Evolutionary conservation across 139 green algal species (phyloP), one percentile per base, ranked within the genome.

Genomic region (Chlamydomonas sp.): DNA sequence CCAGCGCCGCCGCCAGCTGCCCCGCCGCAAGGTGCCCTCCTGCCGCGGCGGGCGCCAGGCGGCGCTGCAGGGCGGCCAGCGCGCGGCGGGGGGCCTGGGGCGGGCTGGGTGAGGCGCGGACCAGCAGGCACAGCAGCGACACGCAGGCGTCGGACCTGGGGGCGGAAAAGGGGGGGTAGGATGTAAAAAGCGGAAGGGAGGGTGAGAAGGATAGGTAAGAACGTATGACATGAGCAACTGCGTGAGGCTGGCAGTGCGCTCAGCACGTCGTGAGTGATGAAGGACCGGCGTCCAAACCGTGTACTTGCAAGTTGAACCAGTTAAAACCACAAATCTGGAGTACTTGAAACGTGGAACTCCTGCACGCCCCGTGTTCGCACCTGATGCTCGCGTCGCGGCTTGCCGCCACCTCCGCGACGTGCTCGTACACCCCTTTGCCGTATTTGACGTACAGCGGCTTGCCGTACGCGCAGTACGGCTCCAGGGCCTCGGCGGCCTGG

Each of bases 381-480:
- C 80, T 67, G 4, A 85, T 49, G 59, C 3, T 17, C 5, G 4
- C 66, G 49, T 77, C 80, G 2, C 59, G 68, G 2, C 31, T 2
- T n/a, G 10, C 20, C 12, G 60, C 82, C 8, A 58, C 69, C 59
- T 62, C 71, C 82, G 63, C 61, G 31, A 86, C 71, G n/a, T 12
- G 4, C 81, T 69, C 14, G 49, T 68, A n/a, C 12, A 79, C 61
- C 2, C 49, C 12, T 0, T 2, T 14, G 58, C 69, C 81, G 69
- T 86, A 79, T 69, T 71, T 17, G 57, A n/a, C 72, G 69, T 80
- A 87, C 72, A 73, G 83, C 83, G 31, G 8, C 0, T 2, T 14
- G 58, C 69, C 81, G 69, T 86, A 79, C 81, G 82, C 49, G 57
- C 61, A 79, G 69, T 80, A 87, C 72, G 83, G 83, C 83, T 58